phyloP scores from a whole-genome alignment of 257 asterid genomes.

The Solanum chaucha region DNA sequence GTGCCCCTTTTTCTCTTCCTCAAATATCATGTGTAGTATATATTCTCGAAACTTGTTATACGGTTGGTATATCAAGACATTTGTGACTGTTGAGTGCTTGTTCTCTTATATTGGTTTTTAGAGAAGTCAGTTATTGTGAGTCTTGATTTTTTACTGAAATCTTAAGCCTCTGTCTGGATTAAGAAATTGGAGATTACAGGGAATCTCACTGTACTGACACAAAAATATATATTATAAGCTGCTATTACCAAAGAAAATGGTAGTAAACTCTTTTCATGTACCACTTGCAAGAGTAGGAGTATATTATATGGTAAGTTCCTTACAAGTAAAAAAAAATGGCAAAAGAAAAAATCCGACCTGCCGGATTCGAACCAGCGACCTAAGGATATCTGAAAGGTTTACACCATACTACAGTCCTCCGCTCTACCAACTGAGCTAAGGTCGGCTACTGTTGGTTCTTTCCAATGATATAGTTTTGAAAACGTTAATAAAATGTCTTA shows the following conservation, averaged over 20 bases:
- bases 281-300: no score
- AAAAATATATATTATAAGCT: neutral
- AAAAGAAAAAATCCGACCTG: neutral
- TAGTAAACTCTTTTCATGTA: no score
- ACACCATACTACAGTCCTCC: neutral
- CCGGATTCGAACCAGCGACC: neutral
- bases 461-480: neutral
- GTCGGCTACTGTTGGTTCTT: neutral
- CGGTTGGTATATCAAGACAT: neutral
- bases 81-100: neutral
- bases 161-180: neutral
- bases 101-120: neutral
- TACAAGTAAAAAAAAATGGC: neutral
- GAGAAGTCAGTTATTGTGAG: neutral
- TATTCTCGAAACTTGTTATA: neutral
- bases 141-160: neutral
- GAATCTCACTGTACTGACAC: neutral
- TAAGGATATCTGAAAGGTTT: neutral
- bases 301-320: no score
- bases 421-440: constrained; percentile 3
- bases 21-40: neutral
- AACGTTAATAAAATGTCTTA: neutral
- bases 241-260: no score
- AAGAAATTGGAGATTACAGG: neutral
- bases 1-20: neutral